Evolutionary conservation across 75 land plant species (phyloP).

Genomic region (Pinus tabuliformis): DNA sequence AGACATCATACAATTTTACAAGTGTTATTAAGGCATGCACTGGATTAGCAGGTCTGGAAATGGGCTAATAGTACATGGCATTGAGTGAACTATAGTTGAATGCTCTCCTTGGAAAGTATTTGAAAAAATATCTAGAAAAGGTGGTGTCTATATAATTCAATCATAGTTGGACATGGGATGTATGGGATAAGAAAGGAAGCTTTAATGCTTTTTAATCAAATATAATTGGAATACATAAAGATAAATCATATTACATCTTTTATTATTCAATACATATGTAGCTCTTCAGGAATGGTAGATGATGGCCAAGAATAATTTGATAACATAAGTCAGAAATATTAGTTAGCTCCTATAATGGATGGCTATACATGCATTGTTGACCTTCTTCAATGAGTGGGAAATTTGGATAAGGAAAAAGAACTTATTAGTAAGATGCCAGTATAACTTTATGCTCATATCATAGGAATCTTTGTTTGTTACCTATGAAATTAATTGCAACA

Average conservation of each 20-base stretch:
- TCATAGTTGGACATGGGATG: conserved; percentile 15
- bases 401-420: background rate
- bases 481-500: conserved; percentile 7
- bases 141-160: conserved; percentile 22
- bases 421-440: conserved; percentile 8
- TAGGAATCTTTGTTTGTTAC: conserved; percentile 14
- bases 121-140: conserved; percentile 9
- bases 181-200: conserved; percentile 22
- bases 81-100: too few relatives aligned
- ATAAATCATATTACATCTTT: conserved; percentile 14
- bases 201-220: conserved; percentile 1
- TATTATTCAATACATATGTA: conserved; percentile 14
- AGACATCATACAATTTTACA: too few relatives aligned
- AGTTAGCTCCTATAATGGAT: conserved; percentile 3
- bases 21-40: too few relatives aligned
- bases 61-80: too few relatives aligned
- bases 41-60: too few relatives aligned
- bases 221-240: conserved; percentile 3
- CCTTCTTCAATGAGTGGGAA: conserved; percentile 16
- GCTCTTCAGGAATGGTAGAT: conserved; percentile 30
- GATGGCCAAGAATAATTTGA: conserved; percentile 47
- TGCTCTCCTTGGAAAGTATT: too few relatives aligned
- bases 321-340: conserved; percentile 20
- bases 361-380: conserved; percentile 16
- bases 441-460: background rate